A percentile compares a stretch with the other conserved stretches of the same genome.
These are phyloP conservation scores for Alisma plantagoaquatica DNA, from an alignment of 106 monocot species.

Conservation along the genomic window DNA sequence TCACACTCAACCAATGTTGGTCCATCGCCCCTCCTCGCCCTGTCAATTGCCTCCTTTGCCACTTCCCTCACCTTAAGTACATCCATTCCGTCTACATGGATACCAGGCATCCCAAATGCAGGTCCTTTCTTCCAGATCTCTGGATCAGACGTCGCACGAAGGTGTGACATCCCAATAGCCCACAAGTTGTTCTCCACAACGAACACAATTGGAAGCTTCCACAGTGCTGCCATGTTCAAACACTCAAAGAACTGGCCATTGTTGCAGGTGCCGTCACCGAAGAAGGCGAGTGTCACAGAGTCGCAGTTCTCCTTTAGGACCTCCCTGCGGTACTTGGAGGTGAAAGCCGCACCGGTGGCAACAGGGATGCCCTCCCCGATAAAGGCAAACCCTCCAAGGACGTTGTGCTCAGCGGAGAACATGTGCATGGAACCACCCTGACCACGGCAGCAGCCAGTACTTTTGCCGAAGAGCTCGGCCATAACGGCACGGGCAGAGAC, in stretches of 20 bases:
- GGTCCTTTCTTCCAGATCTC: conserved; percentile 97
- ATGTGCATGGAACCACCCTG: conserved; percentile 99
- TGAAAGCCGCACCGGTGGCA: conserved; percentile 87
- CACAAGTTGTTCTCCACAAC: conserved; percentile 98
- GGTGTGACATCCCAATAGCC: conserved; percentile 93
- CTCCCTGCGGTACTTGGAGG: conserved; percentile 68
- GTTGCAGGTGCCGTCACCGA: conserved; percentile 94
- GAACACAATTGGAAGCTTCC: conserved; percentile 99
- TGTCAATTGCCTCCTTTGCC: conserved; percentile 65
- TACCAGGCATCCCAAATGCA: conserved; percentile 85
- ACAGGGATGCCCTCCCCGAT: conserved; percentile 98
- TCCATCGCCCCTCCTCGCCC: conserved; percentile 94
- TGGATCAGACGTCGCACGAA: conserved; percentile 80
- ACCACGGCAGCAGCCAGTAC: conserved; percentile 98
- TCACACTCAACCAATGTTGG: conserved; percentile 92
- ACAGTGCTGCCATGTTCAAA: conserved; percentile 94
- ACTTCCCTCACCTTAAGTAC: conserved; percentile 94
- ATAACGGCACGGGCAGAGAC: conserved; percentile 75
- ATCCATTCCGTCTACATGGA: conserved; percentile 97
- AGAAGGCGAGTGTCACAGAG: conserved; percentile 71
- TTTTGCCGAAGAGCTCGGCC: conserved; percentile 95
- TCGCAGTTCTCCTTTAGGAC: conserved; percentile 54
- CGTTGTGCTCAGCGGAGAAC: conserved; percentile 72
- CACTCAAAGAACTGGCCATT: conserved; percentile 99
- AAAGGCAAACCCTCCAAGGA: conserved; percentile 93